phyloP scores from a whole-genome alignment of 768 basidiomycete genomes.

The Hypholoma fasciculare region DNA sequence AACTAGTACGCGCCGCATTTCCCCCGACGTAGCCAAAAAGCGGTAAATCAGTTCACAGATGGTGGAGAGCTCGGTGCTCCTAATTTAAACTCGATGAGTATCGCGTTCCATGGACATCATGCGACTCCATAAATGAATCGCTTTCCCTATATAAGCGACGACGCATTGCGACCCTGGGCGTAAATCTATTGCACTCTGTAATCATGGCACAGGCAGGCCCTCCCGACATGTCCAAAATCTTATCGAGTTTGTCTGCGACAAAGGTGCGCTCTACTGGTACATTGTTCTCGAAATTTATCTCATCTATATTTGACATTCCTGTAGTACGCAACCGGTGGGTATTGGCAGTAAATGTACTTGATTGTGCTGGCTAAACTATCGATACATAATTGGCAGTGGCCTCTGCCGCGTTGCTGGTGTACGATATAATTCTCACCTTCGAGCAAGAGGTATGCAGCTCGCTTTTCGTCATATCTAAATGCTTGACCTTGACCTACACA shows the following conservation, averaged over 20 bases:
- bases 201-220: background rate
- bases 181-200: too few relatives aligned
- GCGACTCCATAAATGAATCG: too few relatives aligned
- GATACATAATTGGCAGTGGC: background rate
- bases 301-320: background rate
- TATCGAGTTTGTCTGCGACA: background rate
- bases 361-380: background rate
- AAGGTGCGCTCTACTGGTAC: background rate
- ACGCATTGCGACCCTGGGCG: too few relatives aligned
- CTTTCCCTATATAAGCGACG: too few relatives aligned
- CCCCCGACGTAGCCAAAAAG: too few relatives aligned
- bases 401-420: background rate
- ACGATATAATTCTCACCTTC: background rate
- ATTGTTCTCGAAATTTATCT: background rate
- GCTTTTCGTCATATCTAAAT: background rate
- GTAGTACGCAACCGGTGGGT: background rate
- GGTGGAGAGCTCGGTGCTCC: too few relatives aligned
- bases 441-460: background rate
- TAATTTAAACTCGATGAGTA: too few relatives aligned
- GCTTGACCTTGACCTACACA: background rate
- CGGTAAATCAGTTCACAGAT: too few relatives aligned
- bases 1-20: too few relatives aligned
- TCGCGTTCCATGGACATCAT: too few relatives aligned
- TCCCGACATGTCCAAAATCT: background rate
- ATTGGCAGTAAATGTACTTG: background rate